A percentile compares a stretch with the other conserved stretches of the same genome.
phyloP scores from a whole-genome alignment of 345 rosid species.

The Leavenworthia alabamica region DNA sequence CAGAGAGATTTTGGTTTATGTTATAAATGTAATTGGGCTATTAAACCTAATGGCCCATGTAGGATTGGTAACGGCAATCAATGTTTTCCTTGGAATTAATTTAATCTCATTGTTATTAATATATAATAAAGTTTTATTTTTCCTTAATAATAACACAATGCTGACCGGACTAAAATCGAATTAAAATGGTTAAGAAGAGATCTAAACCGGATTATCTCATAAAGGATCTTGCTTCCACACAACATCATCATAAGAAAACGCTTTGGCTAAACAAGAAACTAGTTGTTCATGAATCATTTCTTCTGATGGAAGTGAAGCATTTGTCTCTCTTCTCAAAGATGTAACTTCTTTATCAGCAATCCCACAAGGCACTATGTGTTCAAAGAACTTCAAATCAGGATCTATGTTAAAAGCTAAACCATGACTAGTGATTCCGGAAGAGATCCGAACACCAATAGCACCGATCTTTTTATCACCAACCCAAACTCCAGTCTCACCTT shows the following conservation, averaged over 20 bases:
- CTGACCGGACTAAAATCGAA: too few species aligned
- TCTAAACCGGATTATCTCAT: not conserved
- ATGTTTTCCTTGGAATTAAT: slow-evolving; percentile 17
- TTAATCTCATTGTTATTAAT: not conserved
- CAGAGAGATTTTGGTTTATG: slow-evolving; percentile 6
- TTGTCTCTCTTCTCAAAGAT: slow-evolving; percentile 66
- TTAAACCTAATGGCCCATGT: slow-evolving; percentile 8
- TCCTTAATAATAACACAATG: too few species aligned
- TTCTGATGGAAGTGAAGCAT: slow-evolving; percentile 52
- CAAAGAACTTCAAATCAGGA: slow-evolving; percentile 76
- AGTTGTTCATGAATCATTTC: slow-evolving; percentile 68
- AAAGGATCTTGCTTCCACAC: slow-evolving; percentile 42
- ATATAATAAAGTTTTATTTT: too few species aligned
- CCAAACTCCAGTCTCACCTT: slow-evolving; percentile 88
- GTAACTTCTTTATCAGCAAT: slow-evolving; percentile 80
- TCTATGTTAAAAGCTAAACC: slow-evolving; percentile 80
- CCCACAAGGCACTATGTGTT: slow-evolving; percentile 90
- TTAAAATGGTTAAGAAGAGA: too few species aligned
- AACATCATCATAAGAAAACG: slow-evolving; percentile 46
- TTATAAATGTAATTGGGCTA: not conserved
- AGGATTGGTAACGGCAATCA: not conserved
- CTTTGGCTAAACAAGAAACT: slow-evolving; percentile 61
- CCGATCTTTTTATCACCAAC: slow-evolving; percentile 84
- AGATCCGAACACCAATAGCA: slow-evolving; percentile 80
- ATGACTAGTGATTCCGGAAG: slow-evolving; percentile 73